phyloP scores from a whole-genome alignment of 31 red algal genomes.

The Odonthalia washingtoniensis region DNA sequence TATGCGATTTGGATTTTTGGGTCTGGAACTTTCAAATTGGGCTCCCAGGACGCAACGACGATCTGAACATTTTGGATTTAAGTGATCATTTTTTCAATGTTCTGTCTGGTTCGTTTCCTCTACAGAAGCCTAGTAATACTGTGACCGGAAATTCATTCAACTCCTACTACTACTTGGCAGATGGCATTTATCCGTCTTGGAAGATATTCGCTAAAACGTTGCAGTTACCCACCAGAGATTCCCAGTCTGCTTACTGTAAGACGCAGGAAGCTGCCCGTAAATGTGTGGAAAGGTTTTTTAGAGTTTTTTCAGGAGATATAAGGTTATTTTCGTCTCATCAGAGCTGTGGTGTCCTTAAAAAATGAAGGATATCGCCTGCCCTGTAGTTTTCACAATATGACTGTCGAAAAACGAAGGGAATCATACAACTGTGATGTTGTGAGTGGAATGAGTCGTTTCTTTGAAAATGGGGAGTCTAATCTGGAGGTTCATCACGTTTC shows the following conservation, averaged over 20 bases:
- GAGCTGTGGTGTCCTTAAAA: no score
- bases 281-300: conserved; percentile 40
- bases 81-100: no score
- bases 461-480: no score
- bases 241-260: not conserved
- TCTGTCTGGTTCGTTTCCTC: conserved; percentile 19
- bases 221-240: not conserved
- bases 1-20: no score
- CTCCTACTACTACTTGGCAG: no score
- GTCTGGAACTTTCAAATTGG: conserved; percentile 27
- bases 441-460: no score
- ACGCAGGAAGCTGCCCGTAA: conserved; percentile 40
- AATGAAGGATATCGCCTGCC: not conserved
- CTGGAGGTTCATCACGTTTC: no score
- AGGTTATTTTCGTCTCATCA: conserved; percentile 38
- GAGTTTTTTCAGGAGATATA: conserved; percentile 34
- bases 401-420: no score
- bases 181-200: no score
- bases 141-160: not conserved
- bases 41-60: conserved; percentile 14
- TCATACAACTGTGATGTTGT: no score
- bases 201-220: not conserved
- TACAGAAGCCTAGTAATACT: not conserved
- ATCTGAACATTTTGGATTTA: conserved; percentile 44
- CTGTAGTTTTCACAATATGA: no score